A percentile compares a stretch with the other conserved stretches of the same genome.
Evolutionary conservation across 1,284 basidiomycete species (phyloP).

Genomic region (Porodaedalea pini): DNA sequence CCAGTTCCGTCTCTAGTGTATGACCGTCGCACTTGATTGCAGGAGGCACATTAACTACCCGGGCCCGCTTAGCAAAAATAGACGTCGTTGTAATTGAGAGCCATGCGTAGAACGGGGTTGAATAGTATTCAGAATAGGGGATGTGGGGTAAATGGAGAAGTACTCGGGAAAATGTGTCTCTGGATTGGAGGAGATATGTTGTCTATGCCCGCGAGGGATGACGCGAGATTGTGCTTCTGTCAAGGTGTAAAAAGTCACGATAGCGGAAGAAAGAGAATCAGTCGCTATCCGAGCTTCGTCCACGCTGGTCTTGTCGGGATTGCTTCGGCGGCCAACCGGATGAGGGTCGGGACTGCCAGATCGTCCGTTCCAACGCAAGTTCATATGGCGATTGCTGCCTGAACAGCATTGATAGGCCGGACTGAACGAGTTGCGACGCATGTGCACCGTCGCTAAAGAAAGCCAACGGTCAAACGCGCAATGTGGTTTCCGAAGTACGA

Average conservation of each 20-base stretch:
- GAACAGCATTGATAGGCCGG: neutral
- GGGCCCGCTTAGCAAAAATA: constrained; percentile 4
- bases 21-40: neutral
- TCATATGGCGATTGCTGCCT: neutral
- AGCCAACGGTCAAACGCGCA: neutral
- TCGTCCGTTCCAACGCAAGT: neutral
- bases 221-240: neutral
- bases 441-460: neutral
- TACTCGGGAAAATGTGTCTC: constrained; percentile 16
- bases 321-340: constrained; percentile 21
- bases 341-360: constrained; percentile 13
- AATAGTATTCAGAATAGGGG: neutral
- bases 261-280: neutral
- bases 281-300: constrained; percentile 18
- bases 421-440: neutral
- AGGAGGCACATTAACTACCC: neutral
- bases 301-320: constrained; percentile 9
- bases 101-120: constrained; percentile 1
- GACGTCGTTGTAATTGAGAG: neutral
- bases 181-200: neutral
- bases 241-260: neutral
- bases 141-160: constrained; percentile 15
- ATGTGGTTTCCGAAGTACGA: neutral
- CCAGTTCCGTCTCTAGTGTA: constrained; percentile 7
- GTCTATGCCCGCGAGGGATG: neutral